Conservation (phyloP, 2,329 filamentous ascomycete species). For the Cercospora sp. region DNA sequence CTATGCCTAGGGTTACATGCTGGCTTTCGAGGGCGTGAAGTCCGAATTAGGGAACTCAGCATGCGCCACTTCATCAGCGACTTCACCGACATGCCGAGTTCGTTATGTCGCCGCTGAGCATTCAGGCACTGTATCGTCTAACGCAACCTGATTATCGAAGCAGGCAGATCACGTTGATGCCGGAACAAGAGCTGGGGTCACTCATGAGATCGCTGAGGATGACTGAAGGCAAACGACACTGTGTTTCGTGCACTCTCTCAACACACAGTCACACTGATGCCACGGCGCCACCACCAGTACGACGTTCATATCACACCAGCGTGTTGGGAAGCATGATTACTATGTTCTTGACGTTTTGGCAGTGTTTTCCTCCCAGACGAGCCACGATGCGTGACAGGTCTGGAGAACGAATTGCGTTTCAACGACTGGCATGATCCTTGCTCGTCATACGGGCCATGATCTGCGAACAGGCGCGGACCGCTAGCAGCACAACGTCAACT, state of each 20-base stretch:
- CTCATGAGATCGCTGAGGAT: too few relatives aligned
- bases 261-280: too few relatives aligned
- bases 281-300: neutral
- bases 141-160: neutral
- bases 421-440: constrained; percentile 3
- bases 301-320: neutral
- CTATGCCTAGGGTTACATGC: neutral
- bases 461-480: constrained; percentile 9
- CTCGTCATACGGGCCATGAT: neutral
- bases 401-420: neutral
- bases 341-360: neutral
- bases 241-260: too few relatives aligned
- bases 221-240: too few relatives aligned
- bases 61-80: neutral
- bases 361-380: neutral
- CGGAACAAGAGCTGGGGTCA: too few relatives aligned
- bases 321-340: neutral
- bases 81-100: neutral
- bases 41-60: neutral
- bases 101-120: neutral
- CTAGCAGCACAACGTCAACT: neutral
- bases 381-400: neutral
- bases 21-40: neutral
- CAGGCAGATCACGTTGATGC: too few relatives aligned
- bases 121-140: neutral